A percentile compares a stretch with the other conserved stretches of the same genome.
Conservation (phyloP, 495 filamentous ascomycete genomes). For the Penicillium paxilli region DNA sequence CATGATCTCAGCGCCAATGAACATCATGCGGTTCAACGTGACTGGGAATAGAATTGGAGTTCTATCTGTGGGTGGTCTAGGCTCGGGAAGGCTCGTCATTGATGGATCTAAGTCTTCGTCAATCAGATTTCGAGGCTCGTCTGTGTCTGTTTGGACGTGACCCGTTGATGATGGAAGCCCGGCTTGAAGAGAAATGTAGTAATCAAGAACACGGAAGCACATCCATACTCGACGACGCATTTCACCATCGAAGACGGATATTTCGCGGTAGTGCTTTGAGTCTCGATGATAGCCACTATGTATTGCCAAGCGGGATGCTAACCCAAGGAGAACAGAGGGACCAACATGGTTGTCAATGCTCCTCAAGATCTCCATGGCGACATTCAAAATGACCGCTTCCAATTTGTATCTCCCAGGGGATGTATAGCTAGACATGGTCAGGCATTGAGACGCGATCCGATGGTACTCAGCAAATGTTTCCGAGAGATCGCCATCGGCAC, state of each 20-base stretch:
- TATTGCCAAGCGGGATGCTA: constrained; percentile 28
- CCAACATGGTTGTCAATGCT: constrained; percentile 24
- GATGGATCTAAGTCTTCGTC: constrained; percentile 36
- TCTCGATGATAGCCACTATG: constrained; percentile 37
- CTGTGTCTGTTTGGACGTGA: constrained; percentile 30
- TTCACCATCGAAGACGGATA: constrained; percentile 33
- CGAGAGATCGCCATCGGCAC: constrained; percentile 13
- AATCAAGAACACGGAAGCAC: constrained; percentile 24
- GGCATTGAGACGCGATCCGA: constrained; percentile 24
- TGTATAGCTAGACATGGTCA: constrained; percentile 25
- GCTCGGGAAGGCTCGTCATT: constrained; percentile 22
- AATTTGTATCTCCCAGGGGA: constrained; percentile 24
- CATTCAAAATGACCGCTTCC: constrained; percentile 27
- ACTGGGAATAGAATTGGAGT: constrained; percentile 30
- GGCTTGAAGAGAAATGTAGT: constrained; percentile 33
- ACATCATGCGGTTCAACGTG: constrained; percentile 32
- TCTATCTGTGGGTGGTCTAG: constrained; percentile 24
- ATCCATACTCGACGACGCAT: constrained; percentile 38
- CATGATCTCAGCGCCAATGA: constrained; percentile 35
- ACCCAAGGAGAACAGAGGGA: constrained; percentile 20
- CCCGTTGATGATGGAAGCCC: constrained; percentile 33
- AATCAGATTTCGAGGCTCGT: constrained; percentile 29
- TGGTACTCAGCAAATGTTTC: constrained; percentile 18
- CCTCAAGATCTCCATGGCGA: constrained; percentile 22
- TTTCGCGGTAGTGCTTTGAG: constrained; percentile 21